Base-by-base conservation (phyloP, 2,329 filamentous ascomycete species). In the Aspergillus tubingensis region DNA sequence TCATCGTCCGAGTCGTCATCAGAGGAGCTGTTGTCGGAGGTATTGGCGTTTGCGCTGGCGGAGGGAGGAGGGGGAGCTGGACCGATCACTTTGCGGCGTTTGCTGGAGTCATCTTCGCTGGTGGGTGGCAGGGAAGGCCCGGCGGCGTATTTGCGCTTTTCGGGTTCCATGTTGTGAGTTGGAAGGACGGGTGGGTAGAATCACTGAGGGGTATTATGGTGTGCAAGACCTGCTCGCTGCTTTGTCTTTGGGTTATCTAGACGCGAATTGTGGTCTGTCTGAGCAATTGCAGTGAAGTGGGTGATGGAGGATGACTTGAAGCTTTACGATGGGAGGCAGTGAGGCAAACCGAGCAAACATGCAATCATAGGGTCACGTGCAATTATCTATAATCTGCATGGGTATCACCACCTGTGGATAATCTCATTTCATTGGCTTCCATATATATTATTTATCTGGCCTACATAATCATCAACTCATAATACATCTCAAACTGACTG, bases 21-120 rank as follows among this genome's bases (percentile, higher is more conserved):
- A 25, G 62, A 61, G 44, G 38, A 48, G 38, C 47, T 25, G 7
- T 79, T 76, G 67, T 76, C 72, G 57, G 74, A 73, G 54, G 32
- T 5, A 36, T 36, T 36, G 32, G 69, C 70, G 49, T 74, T 70
- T 30, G 27, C 27, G 10, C 8, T 30, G 27, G 27, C 10, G 56
- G 67, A 71, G n/a, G 82, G 73, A 48, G 82, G 83, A 51, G 85
- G 84, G 57, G 82, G 76, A n/a, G 83, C 80, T 54, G 86, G 86
- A 21, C 85, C 85, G 58, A 82, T 74, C 13, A 85, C 77, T 66
- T 81, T 80, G 68, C 79, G 79, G 64, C 82, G 80, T 73, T 85
- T 85, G 62, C 54, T 57, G 36, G 41, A 10, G 17, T 49, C 25
- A 7, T 59, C 51, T 2, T 19, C 10, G 21, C 19, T 36, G 17